These are phyloP conservation scores for Rhizoctonia solani DNA, from an alignment of 1,284 basidiomycete species.

Conservation along the genomic window DNA sequence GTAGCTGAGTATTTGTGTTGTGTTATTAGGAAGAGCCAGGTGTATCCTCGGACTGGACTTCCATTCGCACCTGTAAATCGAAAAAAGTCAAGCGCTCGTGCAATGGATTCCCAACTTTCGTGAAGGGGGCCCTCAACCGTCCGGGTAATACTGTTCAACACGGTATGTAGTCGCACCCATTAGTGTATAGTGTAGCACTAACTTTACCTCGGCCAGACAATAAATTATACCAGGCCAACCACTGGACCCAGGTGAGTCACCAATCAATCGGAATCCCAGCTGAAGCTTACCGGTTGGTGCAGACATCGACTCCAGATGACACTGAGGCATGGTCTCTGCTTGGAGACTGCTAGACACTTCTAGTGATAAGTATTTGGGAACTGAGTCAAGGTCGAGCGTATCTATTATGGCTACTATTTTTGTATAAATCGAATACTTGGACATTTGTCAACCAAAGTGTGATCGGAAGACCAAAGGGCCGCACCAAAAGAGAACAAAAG, in stretches of 20 bases:
- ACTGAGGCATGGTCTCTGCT: not conserved
- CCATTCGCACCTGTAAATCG: not conserved
- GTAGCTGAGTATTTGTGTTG: not conserved
- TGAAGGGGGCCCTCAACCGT: not conserved
- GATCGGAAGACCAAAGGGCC: not conserved
- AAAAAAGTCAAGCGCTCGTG: constrained; percentile 11
- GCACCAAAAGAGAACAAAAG: not conserved
- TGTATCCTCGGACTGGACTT: not conserved
- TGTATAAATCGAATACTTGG: constrained; percentile 24
- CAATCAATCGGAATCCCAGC: not conserved
- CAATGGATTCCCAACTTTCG: constrained; percentile 7
- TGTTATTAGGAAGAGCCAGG: constrained; percentile 5
- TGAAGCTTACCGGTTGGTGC: too few species aligned
- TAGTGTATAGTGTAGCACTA: too few species aligned
- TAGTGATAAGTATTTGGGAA: not conserved
- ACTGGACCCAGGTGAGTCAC: constrained; percentile 2
- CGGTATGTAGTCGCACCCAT: not conserved
- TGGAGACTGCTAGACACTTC: not conserved
- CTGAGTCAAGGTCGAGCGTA: not conserved
- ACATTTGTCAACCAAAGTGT: not conserved
- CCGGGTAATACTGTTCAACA: not conserved
- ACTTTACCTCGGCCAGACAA: not conserved
- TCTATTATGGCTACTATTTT: constrained; percentile 14
- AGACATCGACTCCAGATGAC: not conserved
- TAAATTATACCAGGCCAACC: not conserved